These are phyloP conservation scores for Thalassiosira hispida DNA, from an alignment of 352 stramenopile species.

Conservation along the genomic window DNA sequence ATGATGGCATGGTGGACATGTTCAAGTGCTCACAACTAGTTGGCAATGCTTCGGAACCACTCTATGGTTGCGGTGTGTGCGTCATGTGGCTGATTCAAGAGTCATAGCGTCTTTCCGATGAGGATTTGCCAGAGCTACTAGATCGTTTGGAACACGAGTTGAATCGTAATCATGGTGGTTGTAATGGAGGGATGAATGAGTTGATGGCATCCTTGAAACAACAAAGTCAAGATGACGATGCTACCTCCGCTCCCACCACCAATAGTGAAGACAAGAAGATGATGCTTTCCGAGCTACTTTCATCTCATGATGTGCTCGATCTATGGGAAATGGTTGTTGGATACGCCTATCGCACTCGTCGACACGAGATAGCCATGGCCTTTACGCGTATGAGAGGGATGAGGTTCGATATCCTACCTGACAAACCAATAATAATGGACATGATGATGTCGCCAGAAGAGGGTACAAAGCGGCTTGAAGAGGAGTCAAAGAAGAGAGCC, in stretches of 20 bases:
- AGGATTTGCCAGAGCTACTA: slow-evolving; percentile 65
- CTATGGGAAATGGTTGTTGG: slow-evolving; percentile 65
- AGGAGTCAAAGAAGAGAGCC: slow-evolving; percentile 52
- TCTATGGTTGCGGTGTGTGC: slow-evolving; percentile 70
- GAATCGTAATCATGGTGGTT: slow-evolving; percentile 17
- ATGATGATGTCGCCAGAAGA: slow-evolving; percentile 24
- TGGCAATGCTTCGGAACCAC: slow-evolving; percentile 47
- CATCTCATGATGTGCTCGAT: slow-evolving; percentile 47
- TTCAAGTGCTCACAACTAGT: slow-evolving; percentile 65
- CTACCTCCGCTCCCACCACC: neutral
- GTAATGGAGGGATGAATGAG: slow-evolving; percentile 36
- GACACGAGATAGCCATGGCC: slow-evolving; percentile 74
- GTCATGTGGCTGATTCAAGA: slow-evolving; percentile 50
- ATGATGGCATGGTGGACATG: slow-evolving; percentile 60
- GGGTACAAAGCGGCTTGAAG: slow-evolving; percentile 28
- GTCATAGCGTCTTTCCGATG: slow-evolving; percentile 35
- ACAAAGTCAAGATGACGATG: neutral
- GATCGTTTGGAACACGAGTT: slow-evolving; percentile 64
- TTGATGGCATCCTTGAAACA: slow-evolving; percentile 20
- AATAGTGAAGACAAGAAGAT: neutral
- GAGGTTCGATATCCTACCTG: slow-evolving; percentile 66
- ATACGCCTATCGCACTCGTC: slow-evolving; percentile 62
- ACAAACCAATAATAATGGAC: slow-evolving; percentile 52
- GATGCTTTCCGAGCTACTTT: slow-evolving; percentile 5
- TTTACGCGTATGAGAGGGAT: slow-evolving; percentile 77